Evolutionary conservation across 495 filamentous ascomycete species (phyloP).

Genomic region (Tuber umbilicatum): DNA sequence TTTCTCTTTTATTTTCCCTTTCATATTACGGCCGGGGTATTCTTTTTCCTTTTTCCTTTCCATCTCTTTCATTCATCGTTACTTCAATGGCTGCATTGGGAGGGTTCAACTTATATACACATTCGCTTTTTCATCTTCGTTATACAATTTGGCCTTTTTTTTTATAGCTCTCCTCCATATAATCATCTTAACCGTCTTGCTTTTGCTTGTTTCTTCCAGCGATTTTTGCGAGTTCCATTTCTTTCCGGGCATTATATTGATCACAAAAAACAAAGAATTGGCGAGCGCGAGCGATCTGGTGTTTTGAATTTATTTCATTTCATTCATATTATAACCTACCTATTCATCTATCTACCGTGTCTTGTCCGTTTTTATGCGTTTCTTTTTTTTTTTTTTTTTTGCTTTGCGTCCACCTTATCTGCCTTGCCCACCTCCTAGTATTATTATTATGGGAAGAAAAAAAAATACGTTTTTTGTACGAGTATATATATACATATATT

Average conservation of each 20-base stretch:
- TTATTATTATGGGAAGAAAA: conserved; percentile 3
- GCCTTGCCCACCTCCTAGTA: not conserved
- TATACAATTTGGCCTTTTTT: not conserved
- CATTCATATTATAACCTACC: not conserved
- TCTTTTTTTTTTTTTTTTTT: not conserved
- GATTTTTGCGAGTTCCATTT: not conserved
- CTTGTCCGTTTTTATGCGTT: not conserved
- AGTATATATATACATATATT: not conserved
- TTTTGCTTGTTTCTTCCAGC: not conserved
- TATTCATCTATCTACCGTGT: not conserved
- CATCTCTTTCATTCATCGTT: not conserved
- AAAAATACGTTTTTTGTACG: not conserved
- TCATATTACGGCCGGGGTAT: not conserved
- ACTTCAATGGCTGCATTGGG: not conserved
- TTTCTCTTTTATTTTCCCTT: not conserved
- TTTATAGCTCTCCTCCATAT: not conserved
- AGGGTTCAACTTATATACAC: not conserved
- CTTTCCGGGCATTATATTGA: not conserved
- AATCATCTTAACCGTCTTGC: not conserved
- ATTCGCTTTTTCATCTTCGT: not conserved
- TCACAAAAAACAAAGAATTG: conserved; percentile 3
- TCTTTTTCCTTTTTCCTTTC: not conserved
- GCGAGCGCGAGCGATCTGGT: not conserved
- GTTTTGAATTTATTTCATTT: not conserved
- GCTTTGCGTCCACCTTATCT: not conserved